Percentiles rank a stretch among this genome's conserved stretches.
Conservation (phyloP, 768 basidiomycete species). For the Mycena galericulata region DNA sequence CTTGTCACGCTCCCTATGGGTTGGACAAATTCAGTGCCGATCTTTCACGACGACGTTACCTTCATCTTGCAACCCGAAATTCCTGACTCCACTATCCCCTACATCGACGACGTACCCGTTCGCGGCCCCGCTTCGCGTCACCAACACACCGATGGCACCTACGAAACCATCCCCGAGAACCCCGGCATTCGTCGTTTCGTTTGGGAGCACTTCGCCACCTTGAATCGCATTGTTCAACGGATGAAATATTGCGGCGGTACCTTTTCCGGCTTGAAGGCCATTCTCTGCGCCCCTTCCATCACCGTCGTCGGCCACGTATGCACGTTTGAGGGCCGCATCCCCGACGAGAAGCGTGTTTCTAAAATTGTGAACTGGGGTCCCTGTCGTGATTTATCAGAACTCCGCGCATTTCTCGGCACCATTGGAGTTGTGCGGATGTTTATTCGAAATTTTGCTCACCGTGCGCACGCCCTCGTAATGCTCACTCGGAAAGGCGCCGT, state of each 20-base stretch:
- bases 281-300: conserved; percentile 30
- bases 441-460: conserved; percentile 43
- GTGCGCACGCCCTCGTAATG: conserved; percentile 37
- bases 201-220: conserved; percentile 50
- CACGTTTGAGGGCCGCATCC: conserved; percentile 46
- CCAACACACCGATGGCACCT: not conserved
- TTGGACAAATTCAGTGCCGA: conserved; percentile 35
- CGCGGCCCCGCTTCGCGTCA: conserved; percentile 13
- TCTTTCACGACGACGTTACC: conserved; percentile 15
- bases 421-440: conserved; percentile 44
- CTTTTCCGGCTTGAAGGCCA: conserved; percentile 39
- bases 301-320: conserved; percentile 50
- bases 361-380: conserved; percentile 41
- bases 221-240: conserved; percentile 49
- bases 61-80: conserved; percentile 9
- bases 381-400: conserved; percentile 20
- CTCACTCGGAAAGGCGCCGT: conserved; percentile 42
- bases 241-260: conserved; percentile 45
- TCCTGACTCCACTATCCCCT: conserved; percentile 19
- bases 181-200: conserved; percentile 44
- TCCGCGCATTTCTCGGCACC: conserved; percentile 45
- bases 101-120: conserved; percentile 28
- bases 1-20: conserved; percentile 46
- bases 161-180: conserved; percentile 41
- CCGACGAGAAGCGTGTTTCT: conserved; percentile 38